Base-by-base conservation (phyloP, 495 filamentous ascomycete genomes). In the Aspergillus haitiensis region DNA sequence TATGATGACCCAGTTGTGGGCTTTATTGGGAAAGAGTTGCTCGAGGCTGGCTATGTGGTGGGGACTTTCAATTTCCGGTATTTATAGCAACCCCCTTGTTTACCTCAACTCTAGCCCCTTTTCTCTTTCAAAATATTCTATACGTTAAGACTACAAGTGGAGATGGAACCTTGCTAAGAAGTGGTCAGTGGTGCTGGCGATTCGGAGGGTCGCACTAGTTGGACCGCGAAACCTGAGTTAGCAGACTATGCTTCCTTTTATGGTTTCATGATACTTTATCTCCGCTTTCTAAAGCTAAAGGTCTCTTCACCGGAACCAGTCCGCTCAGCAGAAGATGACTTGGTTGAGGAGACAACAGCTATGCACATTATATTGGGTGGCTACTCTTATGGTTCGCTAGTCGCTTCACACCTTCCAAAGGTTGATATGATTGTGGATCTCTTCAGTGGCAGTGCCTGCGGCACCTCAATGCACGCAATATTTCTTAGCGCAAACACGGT, bases 51-150 rank as follows among this genome's bases (percentile, higher is more conserved):
- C 15, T 93, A 82, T 65, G 71, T 95, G 3, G 90, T 97, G 15
- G 88, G 81, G 6, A 96, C 91, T 1, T 97, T 98, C 71, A 97
- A 98, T 67, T 97, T 97, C 64, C 84, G 92, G 92, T 96, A 72
- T 16, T 67, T 59, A 47, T 42, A 16, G 16, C 16, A 2, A 47
- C n/a, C 7, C 13, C 27, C 18, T 34, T 39, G 12, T 47, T n/a
- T 9, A 12, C 36, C 35, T 54, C 7, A 9, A 18, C 50, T 33
- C 5, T 37, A 6, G 15, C 12, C 7, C 18, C 3, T 16, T 47
- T 34, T 1, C 12, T n/a, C 7, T 45, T 16, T 3, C 11, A 31
- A 13, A n/a, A 32, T 44, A 13, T 45, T 45, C 45, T 13, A 9
- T 54, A 8, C n/a, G 18, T 54, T 6, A n/a, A 39, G 15, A 27